A percentile compares a stretch with the other conserved stretches of the same genome.
These are phyloP conservation scores for Penicillium corylophilum DNA, from an alignment of 2,329 filamentous ascomycete genomes.

Conservation along the genomic window DNA sequence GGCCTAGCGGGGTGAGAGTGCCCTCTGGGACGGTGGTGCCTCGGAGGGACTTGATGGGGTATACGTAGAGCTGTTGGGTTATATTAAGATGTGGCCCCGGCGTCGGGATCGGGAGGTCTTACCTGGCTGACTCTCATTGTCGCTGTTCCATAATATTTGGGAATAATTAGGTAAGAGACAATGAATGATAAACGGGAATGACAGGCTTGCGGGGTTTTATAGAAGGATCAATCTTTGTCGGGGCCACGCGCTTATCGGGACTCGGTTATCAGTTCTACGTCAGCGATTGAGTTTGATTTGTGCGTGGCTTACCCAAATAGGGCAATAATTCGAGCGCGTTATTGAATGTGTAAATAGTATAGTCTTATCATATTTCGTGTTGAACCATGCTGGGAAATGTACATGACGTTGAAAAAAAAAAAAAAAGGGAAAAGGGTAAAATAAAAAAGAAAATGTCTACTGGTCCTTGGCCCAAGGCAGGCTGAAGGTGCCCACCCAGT, in stretches of 20 bases:
- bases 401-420: slow-evolving; percentile 15
- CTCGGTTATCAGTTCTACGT: slow-evolving; percentile 3
- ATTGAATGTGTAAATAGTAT: slow-evolving; percentile 9
- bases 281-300: not conserved
- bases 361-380: slow-evolving; percentile 24
- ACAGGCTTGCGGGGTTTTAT: not conserved
- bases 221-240: not conserved
- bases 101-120: slow-evolving; percentile 3
- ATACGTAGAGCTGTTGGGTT: slow-evolving; percentile 60
- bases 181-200: not conserved
- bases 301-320: not conserved
- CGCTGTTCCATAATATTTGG: not conserved
- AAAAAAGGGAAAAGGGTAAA: slow-evolving; percentile 7
- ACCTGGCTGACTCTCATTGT: slow-evolving; percentile 43
- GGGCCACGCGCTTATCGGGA: slow-evolving; percentile 10
- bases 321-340: not conserved
- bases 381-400: slow-evolving; percentile 22
- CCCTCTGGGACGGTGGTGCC: slow-evolving; percentile 57
- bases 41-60: slow-evolving; percentile 72
- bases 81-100: not conserved
- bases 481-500: slow-evolving; percentile 87
- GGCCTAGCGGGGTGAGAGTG: slow-evolving; percentile 60
- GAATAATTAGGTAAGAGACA: not conserved
- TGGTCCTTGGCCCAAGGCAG: slow-evolving; percentile 73
- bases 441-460: slow-evolving; percentile 15